Evolutionary conservation across 2,329 filamentous ascomycete genomes (phyloP), one percentile per base, ranked within the genome.

Genomic region (Mollisiaceae sp.): DNA sequence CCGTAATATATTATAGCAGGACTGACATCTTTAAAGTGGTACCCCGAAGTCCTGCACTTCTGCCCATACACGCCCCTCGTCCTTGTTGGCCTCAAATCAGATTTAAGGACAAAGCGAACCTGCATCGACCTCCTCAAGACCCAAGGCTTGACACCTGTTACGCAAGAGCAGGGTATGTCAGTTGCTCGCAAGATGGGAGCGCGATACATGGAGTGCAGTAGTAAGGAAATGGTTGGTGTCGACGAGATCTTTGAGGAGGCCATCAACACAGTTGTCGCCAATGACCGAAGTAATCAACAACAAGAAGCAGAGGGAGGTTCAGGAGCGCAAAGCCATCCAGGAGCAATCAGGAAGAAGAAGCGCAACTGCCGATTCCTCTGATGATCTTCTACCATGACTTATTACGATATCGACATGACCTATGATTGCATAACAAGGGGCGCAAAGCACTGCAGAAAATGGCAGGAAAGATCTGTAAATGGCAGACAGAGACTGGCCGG

Each of bases 41-140:
- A 97, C 76, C 95, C 95, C 67, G 95, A 99, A 83, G 95, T 99
- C 74, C 88, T 98, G 63, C 95, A 99, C 81, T 99, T 99, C 84
- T 98, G 95, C 81, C 95, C 95, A 18, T 97, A 95, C 75, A 98
- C 94, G 1, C 95, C 95, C 27, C 89, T 99, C 70, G 91, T 99
- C 77, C 91, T 99, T 63, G 91, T 97, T 72, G 95, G 94, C 65
- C 89, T 99, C 76, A 99, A 99, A 81, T 97, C 94, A 27, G 95
- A 99, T 79, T 89, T 99, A 67, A 93, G 95, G 74, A 88, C 90
- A 81, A 98, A 98, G 85, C 91, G 92, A 80, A 94, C 93, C 60
- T 98, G 95, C 81, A 97, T 98, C 80, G 95, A 99, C 78, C 93
- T 99, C 78, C 92, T 99, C 80, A 97, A 97, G 82, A 97, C 94